phyloP scores from a whole-genome alignment of 106 monocot species.

The Chionographis japonica region DNA sequence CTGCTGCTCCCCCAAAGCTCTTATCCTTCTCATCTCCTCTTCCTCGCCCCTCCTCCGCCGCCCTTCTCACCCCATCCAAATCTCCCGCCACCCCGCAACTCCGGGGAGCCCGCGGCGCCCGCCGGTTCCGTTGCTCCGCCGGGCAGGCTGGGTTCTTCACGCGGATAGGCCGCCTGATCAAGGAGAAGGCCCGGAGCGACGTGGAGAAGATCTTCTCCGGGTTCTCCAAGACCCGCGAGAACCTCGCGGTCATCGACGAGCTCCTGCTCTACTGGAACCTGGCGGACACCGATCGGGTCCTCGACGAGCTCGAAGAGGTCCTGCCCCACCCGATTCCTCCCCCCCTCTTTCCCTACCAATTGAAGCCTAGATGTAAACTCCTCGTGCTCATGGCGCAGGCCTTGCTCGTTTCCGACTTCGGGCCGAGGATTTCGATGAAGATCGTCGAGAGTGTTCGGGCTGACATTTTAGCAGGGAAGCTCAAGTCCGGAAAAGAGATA shows the following conservation, averaged over 20 bases:
- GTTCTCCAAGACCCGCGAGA: conserved; percentile 87
- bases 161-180: conserved; percentile 69
- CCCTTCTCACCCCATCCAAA: neutral
- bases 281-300: conserved; percentile 78
- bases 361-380: neutral
- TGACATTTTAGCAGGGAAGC: conserved; percentile 74
- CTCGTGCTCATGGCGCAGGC: conserved; percentile 32
- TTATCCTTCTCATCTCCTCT: conserved; percentile 16
- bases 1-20: conserved; percentile 26
- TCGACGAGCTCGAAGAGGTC: conserved; percentile 96
- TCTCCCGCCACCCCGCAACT: neutral
- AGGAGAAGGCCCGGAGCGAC: conserved; percentile 96
- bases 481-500: conserved; percentile 86
- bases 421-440: conserved; percentile 85
- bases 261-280: conserved; percentile 97
- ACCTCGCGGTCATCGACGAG: conserved; percentile 91
- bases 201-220: conserved; percentile 95
- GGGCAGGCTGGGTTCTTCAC: conserved; percentile 82
- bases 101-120: neutral
- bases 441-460: conserved; percentile 76
- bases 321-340: too few relatives aligned
- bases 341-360: neutral
- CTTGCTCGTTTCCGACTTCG: conserved; percentile 84
- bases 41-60: neutral
- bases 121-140: conserved; percentile 48